These are phyloP conservation scores for Withania somnifera DNA, from an alignment of 305 asterid genomes.

Conservation along the genomic window DNA sequence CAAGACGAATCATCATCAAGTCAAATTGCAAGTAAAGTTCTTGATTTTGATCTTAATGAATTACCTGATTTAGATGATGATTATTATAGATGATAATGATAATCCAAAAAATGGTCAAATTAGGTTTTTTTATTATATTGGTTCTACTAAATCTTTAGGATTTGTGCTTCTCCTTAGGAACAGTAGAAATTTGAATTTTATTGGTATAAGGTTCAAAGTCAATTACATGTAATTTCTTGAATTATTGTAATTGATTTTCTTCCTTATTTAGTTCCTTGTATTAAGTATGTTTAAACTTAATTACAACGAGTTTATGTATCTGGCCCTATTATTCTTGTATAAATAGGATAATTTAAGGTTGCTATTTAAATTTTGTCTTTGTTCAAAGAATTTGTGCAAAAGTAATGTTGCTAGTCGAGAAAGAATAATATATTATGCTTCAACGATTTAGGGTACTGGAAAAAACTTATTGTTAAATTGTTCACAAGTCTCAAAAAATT, in stretches of 20 bases:
- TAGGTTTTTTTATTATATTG: not conserved
- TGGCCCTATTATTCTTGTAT: not conserved
- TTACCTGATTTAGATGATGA: slow-evolving; percentile 9
- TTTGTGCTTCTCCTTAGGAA: not conserved
- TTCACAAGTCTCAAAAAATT: not conserved
- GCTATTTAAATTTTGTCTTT: not conserved
- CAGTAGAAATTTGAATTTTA: not conserved
- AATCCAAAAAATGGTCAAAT: not conserved
- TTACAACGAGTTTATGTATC: not conserved
- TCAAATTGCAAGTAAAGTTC: not conserved
- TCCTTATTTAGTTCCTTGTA: not conserved
- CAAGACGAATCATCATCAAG: not conserved
- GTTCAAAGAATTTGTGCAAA: not conserved
- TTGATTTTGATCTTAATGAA: slow-evolving; percentile 40
- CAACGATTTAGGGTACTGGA: not conserved
- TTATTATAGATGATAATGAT: not conserved
- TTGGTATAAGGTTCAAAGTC: not conserved
- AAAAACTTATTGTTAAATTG: no score
- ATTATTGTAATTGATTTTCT: not conserved
- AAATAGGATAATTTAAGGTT: not conserved
- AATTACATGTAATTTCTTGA: not conserved
- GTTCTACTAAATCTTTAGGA: not conserved
- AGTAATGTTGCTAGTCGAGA: not conserved
- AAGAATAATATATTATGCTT: not conserved
- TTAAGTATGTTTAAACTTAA: not conserved